Conservation (phyloP, 257 asterid genomes). For the Marsdenia floribunda region DNA sequence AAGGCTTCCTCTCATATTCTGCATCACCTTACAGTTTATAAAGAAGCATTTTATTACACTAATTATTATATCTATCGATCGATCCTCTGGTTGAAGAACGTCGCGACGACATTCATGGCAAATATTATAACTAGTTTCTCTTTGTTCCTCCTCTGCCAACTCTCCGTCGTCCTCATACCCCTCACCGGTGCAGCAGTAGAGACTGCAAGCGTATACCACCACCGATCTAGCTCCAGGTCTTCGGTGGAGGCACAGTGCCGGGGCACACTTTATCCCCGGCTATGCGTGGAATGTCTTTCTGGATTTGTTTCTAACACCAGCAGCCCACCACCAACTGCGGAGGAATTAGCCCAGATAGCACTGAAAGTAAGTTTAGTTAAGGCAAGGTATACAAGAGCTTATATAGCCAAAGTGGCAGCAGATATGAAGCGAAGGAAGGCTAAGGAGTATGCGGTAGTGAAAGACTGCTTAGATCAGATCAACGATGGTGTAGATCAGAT, state of each 20-base stretch:
- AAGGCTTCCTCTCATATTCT: not conserved
- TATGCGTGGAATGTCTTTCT: conserved; percentile 38
- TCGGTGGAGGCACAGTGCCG: conserved; percentile 44
- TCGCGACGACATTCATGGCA: conserved; percentile 13
- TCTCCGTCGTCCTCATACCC: conserved; percentile 9
- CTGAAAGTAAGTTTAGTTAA: conserved; percentile 40
- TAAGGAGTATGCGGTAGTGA: conserved; percentile 30
- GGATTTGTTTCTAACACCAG: conserved; percentile 21
- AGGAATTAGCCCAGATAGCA: conserved; percentile 47
- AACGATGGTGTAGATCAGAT: conserved; percentile 55
- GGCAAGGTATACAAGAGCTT: conserved; percentile 45
- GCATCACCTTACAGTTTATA: not conserved
- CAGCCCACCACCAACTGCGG: conserved; percentile 25
- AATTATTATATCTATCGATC: too few relatives aligned
- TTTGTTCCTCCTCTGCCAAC: conserved; percentile 15
- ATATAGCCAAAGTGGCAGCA: conserved; percentile 38
- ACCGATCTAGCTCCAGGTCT: conserved; percentile 31
- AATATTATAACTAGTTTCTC: conserved; percentile 1
- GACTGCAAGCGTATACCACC: conserved; percentile 7
- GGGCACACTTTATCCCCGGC: conserved; percentile 33
- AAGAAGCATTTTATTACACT: not conserved
- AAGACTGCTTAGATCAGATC: conserved; percentile 62
- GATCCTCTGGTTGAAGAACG: not conserved
- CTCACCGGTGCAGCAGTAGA: conserved; percentile 3
- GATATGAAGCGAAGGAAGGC: conserved; percentile 32